Base-by-base conservation (phyloP, 148 eudicot species). In the Rhododendron simsii region DNA sequence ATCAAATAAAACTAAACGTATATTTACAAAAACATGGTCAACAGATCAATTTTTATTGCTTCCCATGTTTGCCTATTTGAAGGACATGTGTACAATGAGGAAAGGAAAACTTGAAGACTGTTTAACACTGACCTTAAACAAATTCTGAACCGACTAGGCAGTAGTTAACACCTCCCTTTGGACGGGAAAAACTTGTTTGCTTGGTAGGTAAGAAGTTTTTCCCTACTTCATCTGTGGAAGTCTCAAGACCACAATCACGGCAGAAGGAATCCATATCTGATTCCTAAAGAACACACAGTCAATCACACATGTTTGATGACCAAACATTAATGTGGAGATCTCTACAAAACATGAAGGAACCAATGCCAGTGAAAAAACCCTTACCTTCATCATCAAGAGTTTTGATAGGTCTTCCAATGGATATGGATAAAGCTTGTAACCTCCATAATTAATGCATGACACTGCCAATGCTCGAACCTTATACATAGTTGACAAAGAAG, bases 391-490 rank as follows among this genome's bases (percentile, higher is more conserved):
- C 89, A 89, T 89, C 88, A 96, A 90, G 50, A 93, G 91, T 85
- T 93, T 92, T 28, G 96, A 93, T 48, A 96, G 87, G 77, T 89
- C 88, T 78, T 86, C 81, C 84, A 96, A 83, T 71, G 98, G 96
- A 89, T 92, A 96, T 21, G 99, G 99, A 89, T 96, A 94, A 89
- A 92, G 93, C 95, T 96, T 96, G 90, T 96, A 95, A 83, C 95
- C 93, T 88, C 96, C 93, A 59, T 91, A 86, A 88, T 94, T 94
- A 85, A 95, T 71, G 86, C 93, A 93, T 61, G 92, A 94, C 78
- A 96, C 63, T 41, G 98, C 99, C 67, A 91, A 86, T 81, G 88
- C 92, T 57, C 99, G 94, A 84, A 93, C 93, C 99, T 96, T 65
- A 18, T 84, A 80, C 67, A 89, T 81, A 59, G 74, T 74, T 67